These are phyloP conservation scores for Cercophora newfieldiana DNA, from an alignment of 495 filamentous ascomycete species.

Conservation along the genomic window DNA sequence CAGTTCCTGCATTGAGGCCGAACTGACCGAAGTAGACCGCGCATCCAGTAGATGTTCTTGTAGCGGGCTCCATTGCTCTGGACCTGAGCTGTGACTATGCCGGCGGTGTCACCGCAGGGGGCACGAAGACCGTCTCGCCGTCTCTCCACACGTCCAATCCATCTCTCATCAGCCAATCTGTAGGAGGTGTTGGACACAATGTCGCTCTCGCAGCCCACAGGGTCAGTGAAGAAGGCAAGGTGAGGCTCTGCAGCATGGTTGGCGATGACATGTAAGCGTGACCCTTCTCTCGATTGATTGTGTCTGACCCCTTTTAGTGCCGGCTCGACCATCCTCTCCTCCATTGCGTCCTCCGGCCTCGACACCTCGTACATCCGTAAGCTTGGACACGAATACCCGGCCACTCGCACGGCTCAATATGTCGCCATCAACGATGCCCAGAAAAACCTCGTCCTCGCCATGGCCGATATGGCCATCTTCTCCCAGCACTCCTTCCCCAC, in stretches of 20 bases:
- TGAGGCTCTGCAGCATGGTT: conserved; percentile 72
- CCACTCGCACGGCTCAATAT: conserved; percentile 79
- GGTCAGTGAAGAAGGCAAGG: conserved; percentile 41
- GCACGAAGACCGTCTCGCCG: conserved; percentile 40
- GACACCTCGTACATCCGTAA: conserved; percentile 61
- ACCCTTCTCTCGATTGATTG: too few species aligned
- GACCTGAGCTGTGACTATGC: conserved; percentile 80
- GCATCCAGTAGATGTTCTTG: conserved; percentile 62
- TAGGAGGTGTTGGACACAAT: conserved; percentile 96
- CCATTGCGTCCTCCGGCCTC: conserved; percentile 62
- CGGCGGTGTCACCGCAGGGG: conserved; percentile 26
- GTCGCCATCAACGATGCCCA: conserved; percentile 81
- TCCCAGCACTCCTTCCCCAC: conserved; percentile 50
- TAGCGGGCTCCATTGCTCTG: conserved; percentile 85
- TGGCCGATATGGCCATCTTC: conserved; percentile 93
- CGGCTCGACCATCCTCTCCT: conserved; percentile 66
- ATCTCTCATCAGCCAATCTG: conserved; percentile 70
- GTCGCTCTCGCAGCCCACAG: conserved; percentile 76
- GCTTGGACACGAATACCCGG: conserved; percentile 48
- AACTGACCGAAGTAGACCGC: conserved; percentile 7
- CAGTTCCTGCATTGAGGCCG: not conserved
- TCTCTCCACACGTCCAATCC: conserved; percentile 82
- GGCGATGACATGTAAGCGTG: conserved; percentile 64
- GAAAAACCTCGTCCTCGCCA: conserved; percentile 79
- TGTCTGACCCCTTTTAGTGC: conserved; percentile 40